Percentiles rank a stretch among this genome's conserved stretches.
These are phyloP conservation scores for Hyaloraphidium curvatum DNA, from an alignment of 192 early-diverging fungal genomes.

Conservation along the genomic window DNA sequence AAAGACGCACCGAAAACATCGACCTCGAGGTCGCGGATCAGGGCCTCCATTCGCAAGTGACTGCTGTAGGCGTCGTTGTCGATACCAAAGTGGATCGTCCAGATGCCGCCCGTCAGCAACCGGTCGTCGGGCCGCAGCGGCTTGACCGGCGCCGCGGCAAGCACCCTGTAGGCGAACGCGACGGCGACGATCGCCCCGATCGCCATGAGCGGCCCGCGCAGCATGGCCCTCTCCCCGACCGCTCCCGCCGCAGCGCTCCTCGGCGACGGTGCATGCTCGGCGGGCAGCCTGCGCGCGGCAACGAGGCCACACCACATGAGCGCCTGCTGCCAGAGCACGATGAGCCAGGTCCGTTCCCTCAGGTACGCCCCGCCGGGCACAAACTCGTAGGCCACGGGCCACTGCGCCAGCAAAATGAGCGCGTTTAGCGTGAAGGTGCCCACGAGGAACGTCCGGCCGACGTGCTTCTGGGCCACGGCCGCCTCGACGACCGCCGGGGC, in stretches of 20 bases:
- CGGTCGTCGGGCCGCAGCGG: slow-evolving; percentile 44
- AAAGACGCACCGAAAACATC: slow-evolving; percentile 45
- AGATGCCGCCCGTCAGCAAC: slow-evolving; percentile 53
- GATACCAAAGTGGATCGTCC: slow-evolving; percentile 71
- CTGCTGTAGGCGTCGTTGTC: slow-evolving; percentile 75
- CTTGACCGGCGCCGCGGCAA: slow-evolving; percentile 26
- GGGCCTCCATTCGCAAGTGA: slow-evolving; percentile 46
- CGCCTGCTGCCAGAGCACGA: slow-evolving; percentile 34
- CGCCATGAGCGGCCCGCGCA: no score
- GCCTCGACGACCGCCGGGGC: no score
- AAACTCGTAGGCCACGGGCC: slow-evolving; percentile 69
- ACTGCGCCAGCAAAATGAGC: slow-evolving; percentile 50
- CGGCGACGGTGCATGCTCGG: no score
- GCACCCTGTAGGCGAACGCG: slow-evolving; percentile 22
- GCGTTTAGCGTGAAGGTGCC: slow-evolving; percentile 46
- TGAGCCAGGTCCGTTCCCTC: slow-evolving; percentile 53
- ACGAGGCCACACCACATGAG: no score
- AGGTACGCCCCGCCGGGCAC: slow-evolving; percentile 53
- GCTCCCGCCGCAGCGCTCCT: no score
- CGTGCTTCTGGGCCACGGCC: slow-evolving; percentile 28
- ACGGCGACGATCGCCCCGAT: no score
- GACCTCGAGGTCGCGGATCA: slow-evolving; percentile 50
- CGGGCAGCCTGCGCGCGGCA: slow-evolving; percentile 1
- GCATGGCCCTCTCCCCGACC: slow-evolving; percentile 10
- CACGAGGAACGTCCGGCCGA: slow-evolving; percentile 40